Base-by-base conservation (phyloP, 2,329 filamentous ascomycete genomes). In the Fusarium heterosporum region DNA sequence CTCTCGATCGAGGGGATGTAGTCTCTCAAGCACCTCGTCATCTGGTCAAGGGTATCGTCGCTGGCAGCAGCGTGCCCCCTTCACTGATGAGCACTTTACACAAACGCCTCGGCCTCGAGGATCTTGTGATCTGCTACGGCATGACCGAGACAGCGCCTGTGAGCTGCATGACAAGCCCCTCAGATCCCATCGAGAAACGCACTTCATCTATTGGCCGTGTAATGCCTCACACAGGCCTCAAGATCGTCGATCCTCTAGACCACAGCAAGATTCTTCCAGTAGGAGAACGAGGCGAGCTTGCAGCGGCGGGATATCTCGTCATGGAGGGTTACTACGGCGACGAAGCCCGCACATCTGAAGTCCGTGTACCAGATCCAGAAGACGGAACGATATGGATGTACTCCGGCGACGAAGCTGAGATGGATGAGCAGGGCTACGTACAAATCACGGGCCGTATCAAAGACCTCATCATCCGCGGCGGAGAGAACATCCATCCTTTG, bases 321-420 rank as follows among this genome's bases (percentile, higher is more conserved):
- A 97, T 97, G 93, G 89, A 92, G 76, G 92, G 90, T 39, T 98
- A 99, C 79, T 98, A 89, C 87, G 86, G 81, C n/a, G 93, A 96
- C 73, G 82, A 85, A 12, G 84, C 76, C 25, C 84, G 83, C 64
- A 97, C 94, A 0, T 81, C 81, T 0, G 90, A 92, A 74, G 93
- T 90, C 7, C 82, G 89, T 19, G 66, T 81, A 6, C 55, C 65
- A 4, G 84, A 85, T 47, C 57, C 87, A 52, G 78, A 56, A 4
- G 68, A 84, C 11, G 77, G 84, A 8, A 86, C 84, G 43, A 74
- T 90, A 17, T 98, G 95, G 95, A 96, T 98, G 91, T 84, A 91
- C 78, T 96, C 91, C 0, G 96, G 96, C 19, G 96, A 99, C 74
- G 95, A 98, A 81, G 96, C 93, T 3, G 81, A 83, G 51, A 96